These are phyloP conservation scores for Aciculosporium take DNA, from an alignment of 2,329 filamentous ascomycete species.

Conservation along the genomic window DNA sequence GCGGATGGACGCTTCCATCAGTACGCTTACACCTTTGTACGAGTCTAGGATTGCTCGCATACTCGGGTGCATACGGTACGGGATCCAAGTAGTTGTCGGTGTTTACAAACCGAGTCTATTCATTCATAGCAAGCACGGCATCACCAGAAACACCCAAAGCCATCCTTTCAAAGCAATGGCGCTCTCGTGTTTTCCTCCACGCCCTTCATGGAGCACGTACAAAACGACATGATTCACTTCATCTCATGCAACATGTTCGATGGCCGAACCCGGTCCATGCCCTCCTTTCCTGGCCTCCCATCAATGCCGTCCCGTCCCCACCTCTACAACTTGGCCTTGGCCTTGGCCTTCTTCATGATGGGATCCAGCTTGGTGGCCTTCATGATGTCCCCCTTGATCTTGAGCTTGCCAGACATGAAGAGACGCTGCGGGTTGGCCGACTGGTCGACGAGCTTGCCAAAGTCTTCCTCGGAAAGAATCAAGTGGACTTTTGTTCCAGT, in stretches of 20 bases:
- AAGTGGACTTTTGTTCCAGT: too few species aligned
- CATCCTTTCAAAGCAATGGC: neutral
- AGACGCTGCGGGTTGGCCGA: slow-evolving; percentile 89
- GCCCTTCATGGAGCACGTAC: slow-evolving; percentile 6
- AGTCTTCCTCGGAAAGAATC: slow-evolving; percentile 70
- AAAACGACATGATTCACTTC: slow-evolving; percentile 2
- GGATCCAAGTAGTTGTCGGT: too few species aligned
- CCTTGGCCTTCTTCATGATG: slow-evolving; percentile 76
- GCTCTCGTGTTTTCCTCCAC: slow-evolving; percentile 8
- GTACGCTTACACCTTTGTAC: too few species aligned
- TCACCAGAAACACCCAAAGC: neutral
- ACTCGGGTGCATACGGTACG: too few species aligned
- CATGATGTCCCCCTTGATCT: slow-evolving; percentile 97
- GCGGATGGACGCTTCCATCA: too few species aligned
- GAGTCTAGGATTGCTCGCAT: too few species aligned
- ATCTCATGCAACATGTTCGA: too few species aligned
- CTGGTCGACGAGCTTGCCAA: slow-evolving; percentile 66
- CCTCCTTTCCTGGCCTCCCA: neutral
- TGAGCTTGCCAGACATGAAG: slow-evolving; percentile 97
- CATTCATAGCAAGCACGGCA: neutral
- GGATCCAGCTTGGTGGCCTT: slow-evolving; percentile 96
- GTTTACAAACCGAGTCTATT: too few species aligned
- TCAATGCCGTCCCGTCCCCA: neutral
- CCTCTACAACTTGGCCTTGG: slow-evolving; percentile 65
- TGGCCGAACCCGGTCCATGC: too few species aligned